Evolutionary conservation across 202 grass and related monocot genomes (phyloP).

Genomic region (Digitaria exilis): DNA sequence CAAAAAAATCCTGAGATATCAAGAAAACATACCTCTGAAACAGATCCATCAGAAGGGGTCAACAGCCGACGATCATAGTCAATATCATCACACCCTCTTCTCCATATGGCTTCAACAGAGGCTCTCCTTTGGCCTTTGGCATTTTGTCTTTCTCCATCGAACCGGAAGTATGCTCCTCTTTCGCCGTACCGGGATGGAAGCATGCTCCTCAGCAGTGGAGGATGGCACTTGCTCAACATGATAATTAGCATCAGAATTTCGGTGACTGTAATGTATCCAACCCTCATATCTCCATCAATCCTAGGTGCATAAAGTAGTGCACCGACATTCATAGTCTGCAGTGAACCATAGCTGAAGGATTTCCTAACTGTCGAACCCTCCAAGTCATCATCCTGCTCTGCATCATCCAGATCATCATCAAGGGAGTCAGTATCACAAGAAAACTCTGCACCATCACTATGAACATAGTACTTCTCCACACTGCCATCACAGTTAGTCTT

Average conservation of each 20-base stretch:
- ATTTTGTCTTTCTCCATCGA: conserved; percentile 86
- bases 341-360: conserved; percentile 89
- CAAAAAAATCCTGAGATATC: background rate
- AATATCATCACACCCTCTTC: conserved; percentile 98
- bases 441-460: conserved; percentile 70
- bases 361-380: conserved; percentile 64
- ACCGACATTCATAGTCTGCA: conserved; percentile 75
- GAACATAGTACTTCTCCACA: conserved; percentile 65
- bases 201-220: conserved; percentile 47
- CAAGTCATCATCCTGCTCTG: conserved; percentile 53
- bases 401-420: conserved; percentile 70
- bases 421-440: conserved; percentile 78
- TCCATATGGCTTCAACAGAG: conserved; percentile 79
- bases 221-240: conserved; percentile 49
- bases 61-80: conserved; percentile 80
- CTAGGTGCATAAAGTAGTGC: conserved; percentile 54
- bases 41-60: conserved; percentile 69
- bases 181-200: conserved; percentile 34
- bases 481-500: conserved; percentile 70
- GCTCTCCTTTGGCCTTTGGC: conserved; percentile 83
- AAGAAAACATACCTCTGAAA: conserved; percentile 56
- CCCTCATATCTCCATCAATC: conserved; percentile 74
- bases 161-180: conserved; percentile 84
- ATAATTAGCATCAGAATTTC: conserved; percentile 73
- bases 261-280: conserved; percentile 84